Evolutionary conservation across 2,329 filamentous ascomycete genomes (phyloP), one percentile per base, ranked within the genome.

Genomic region (Colletotrichum musae): DNA sequence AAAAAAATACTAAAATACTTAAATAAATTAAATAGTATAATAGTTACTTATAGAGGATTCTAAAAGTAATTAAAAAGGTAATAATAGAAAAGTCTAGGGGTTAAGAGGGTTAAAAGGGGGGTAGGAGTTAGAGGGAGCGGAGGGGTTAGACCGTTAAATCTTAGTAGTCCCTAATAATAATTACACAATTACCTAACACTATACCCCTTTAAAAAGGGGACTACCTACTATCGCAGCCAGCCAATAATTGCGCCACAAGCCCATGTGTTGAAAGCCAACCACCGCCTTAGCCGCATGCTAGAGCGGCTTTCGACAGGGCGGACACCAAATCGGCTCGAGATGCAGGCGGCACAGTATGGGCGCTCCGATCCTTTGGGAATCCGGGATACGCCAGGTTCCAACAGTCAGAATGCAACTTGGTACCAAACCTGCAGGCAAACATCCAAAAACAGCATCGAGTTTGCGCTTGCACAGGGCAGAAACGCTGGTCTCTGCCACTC

Each of bases 161-260:
- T 21, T 21, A 21, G 21, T 21, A 21, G 21, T 21, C 3, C 21
- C 21, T 21, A 21, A 21, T 21, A 21, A 21, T 21, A 21, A 21
- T 21, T 21, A 21, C 3, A 21, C 21, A 21, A 21, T 21, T 21
- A 21, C 21, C 3, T 21, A 21, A 21, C 3, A 21, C 21, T 21
- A 21, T 21, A 21, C 21, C 21, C 21, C 21, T 21, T 21, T 21
- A 21, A 3, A 21, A 21, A 21, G n/a, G n/a, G n/a, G n/a, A n/a
- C n/a, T n/a, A n/a, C n/a, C n/a, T n/a, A n/a, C n/a, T n/a, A 66
- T 51, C 41, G 21, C 43, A 52, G 59, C 58, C 45, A 66, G 54
- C 66, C 56, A 66, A 69, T 66, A 60, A 61, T 66, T 48, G 26
- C 63, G 62, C 66, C 62, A 66, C 45, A n/a, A 43, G 50, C 7